Conservation (phyloP, 169 alveolate species). For the Plasmodium adleri region DNA sequence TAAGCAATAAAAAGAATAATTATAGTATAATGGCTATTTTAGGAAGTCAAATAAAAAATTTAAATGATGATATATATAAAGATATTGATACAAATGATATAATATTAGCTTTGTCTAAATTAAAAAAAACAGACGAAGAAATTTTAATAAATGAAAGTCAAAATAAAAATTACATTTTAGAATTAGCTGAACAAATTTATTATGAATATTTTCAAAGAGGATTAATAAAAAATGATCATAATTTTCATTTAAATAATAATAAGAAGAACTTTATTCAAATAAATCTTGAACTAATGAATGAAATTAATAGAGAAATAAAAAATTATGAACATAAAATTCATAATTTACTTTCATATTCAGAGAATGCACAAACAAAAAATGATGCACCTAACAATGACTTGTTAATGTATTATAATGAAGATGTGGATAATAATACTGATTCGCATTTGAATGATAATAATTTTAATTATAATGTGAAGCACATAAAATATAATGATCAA, state of each 20-base stretch:
- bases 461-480: conserved; percentile 20
- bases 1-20: conserved; percentile 63
- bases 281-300: conserved; percentile 56
- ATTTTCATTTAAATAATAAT: conserved; percentile 31
- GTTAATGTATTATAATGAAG: conserved; percentile 5
- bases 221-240: conserved; percentile 27
- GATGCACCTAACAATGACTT: neutral
- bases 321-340: conserved; percentile 36
- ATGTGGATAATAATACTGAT: conserved; percentile 6
- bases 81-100: conserved; percentile 70
- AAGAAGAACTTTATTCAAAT: conserved; percentile 24
- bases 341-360: conserved; percentile 19
- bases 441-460: conserved; percentile 23
- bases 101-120: conserved; percentile 58
- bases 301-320: conserved; percentile 43
- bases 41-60: conserved; percentile 67
- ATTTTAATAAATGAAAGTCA: conserved; percentile 45
- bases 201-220: conserved; percentile 64
- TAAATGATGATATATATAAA: conserved; percentile 65
- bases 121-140: conserved; percentile 53
- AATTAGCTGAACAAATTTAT: conserved; percentile 60
- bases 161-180: conserved; percentile 55
- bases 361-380: conserved; percentile 8
- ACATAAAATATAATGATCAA: conserved; percentile 11
- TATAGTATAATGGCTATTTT: conserved; percentile 70